Evolutionary conservation across 1,284 basidiomycete genomes (phyloP).

Genomic region (Cerioporus squamosus): DNA sequence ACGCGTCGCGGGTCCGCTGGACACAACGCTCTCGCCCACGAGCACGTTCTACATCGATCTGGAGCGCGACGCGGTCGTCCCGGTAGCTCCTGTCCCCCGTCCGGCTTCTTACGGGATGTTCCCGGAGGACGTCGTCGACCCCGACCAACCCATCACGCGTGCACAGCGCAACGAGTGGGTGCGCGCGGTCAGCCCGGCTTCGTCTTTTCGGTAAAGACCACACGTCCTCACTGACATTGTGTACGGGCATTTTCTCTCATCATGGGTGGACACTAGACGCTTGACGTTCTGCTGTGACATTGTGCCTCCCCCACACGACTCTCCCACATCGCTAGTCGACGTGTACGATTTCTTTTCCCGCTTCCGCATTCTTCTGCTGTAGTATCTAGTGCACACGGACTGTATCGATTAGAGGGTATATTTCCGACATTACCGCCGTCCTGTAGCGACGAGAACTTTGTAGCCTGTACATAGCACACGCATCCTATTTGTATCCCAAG

Average conservation of each 20-base stretch:
- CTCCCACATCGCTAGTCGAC: slow-evolving; percentile 23
- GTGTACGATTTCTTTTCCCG: slow-evolving; percentile 1
- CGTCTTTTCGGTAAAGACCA: slow-evolving; percentile 6
- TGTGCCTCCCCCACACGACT: slow-evolving; percentile 17
- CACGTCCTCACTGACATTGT: not conserved
- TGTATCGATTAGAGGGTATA: slow-evolving; percentile 22
- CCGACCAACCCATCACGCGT: slow-evolving; percentile 59
- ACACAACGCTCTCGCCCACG: slow-evolving; percentile 17
- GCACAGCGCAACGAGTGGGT: slow-evolving; percentile 60
- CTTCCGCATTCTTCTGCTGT: slow-evolving; percentile 4
- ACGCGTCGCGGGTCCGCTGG: slow-evolving; percentile 5
- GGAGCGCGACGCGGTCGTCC: slow-evolving; percentile 21
- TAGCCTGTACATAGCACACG: slow-evolving; percentile 16
- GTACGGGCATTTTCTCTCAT: not conserved
- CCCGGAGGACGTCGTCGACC: slow-evolving; percentile 47
- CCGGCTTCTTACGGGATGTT: slow-evolving; percentile 38
- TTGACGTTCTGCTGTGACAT: slow-evolving; percentile 15
- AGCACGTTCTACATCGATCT: slow-evolving; percentile 26
- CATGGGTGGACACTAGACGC: slow-evolving; percentile 15
- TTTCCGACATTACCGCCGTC: slow-evolving; percentile 2
- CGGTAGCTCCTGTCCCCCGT: slow-evolving; percentile 18
- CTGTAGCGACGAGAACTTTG: slow-evolving; percentile 13
- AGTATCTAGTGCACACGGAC: slow-evolving; percentile 10
- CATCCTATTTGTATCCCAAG: slow-evolving; percentile 15
- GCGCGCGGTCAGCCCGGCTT: slow-evolving; percentile 42